Evolutionary conservation across 371 early-diverging fungal species (phyloP), one percentile per base, ranked within the genome.

Genomic region (Mucor sp.): DNA sequence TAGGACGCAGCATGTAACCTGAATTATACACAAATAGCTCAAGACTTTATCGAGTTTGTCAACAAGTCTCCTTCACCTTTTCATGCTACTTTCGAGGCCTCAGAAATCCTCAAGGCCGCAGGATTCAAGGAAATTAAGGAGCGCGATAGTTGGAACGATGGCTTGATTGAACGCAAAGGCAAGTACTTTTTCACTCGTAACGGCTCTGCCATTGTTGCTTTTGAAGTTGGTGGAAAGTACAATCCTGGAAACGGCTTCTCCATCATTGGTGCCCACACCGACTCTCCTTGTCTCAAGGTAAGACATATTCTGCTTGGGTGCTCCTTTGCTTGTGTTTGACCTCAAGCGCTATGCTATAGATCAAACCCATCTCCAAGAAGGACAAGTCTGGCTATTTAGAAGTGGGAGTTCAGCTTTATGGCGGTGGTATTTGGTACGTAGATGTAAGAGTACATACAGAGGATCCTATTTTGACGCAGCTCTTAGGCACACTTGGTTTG

Each of bases 141-240:
- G 76, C 87, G 90, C 60, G 92, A 93, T 59, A 84, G 77, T 77
- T 97, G 97, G 96, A 76, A 82, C 19, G 83, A 80, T 41, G 85
- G 85, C 19, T 62, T 64, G 30, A 74, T 97, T 68, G 74, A 87
- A 72, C 87, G 85, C 55, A 86, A 86, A 72, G 97, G 97, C 41
- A 93, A 93, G 66, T 97, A 97, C 85, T 98, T 87, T 70, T 96
- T 95, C 76, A 97, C 97, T n/a, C 89, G 97, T 65, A 97, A 98
- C 80, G 89, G 89, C 43, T 91, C 92, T 17, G 88, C 94, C 11
- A 86, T 99, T 48, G 89, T 98, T 59, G 98, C 97, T 4, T 98
- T 99, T 81, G 91, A 92, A 12, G 93, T 97, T 30, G 97, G 97
- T 62, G 94, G 94, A 56, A 77, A 89, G 71, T 93, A 94, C 81